Evolutionary conservation across 257 asterid genomes (phyloP), one percentile per base, ranked within the genome.

Genomic region (Petunia axillaris): DNA sequence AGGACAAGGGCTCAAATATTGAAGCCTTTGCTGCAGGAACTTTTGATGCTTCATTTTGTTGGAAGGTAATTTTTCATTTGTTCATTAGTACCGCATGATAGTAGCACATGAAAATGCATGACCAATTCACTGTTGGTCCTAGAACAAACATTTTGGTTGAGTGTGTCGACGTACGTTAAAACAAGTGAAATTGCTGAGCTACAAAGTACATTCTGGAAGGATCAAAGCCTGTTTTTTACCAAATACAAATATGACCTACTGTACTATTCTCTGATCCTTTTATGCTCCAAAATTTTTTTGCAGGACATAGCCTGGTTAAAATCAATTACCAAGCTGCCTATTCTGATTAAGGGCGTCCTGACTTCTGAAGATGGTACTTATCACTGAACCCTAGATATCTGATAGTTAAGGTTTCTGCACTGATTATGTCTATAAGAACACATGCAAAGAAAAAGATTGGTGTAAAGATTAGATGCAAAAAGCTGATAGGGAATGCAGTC

Each of bases 241-340:
- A 46, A 70, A 0, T 2, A 25, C 59, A 70, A 71, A 48, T 71
- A 10, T 10, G 60, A 48, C 48, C 25, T 25, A 25, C 46, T 73
- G 46, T 58, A 35, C 5, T 73, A 46, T 2, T 36, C 36, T 50
- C 13, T 73, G 0, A 73, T 48, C 2, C 46, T 1, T 46, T 6
- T 35, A 36, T 73, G 3, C 4, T 73, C 36, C 62, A 73, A 40
- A 60, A 38, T n/a, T n/a, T n/a, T n/a, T 25, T 82, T 82, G 76
- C 91, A 91, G 94, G 96, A 91, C 83, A 88, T 91, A 78, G 87
- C 79, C 8, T 91, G 96, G 96, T 84, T 91, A 79, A 91, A 81
- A 83, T 87, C 94, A 83, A 86, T 89, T 81, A 89, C 94, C 54
- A 85, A 74, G 44, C 86, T 88, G 84, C 94, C 96, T 5, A 83